Conservation (phyloP, 805 yeast genomes). For the Schwanniomyces sp. region DNA sequence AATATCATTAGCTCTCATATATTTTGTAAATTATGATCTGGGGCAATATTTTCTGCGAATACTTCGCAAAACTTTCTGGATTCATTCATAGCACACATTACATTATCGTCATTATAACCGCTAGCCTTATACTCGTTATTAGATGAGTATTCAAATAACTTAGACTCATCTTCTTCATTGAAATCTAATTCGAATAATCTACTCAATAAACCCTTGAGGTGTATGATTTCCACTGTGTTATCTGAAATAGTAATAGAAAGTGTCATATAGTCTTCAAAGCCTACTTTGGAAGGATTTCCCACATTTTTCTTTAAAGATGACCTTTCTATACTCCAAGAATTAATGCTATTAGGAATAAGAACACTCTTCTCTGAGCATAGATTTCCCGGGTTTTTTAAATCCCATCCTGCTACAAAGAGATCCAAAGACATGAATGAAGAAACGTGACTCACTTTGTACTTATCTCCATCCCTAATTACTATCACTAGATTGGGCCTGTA, state of each 20-base stretch:
- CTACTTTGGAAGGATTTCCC: not conserved
- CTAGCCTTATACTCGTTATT: too few relatives aligned
- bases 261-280: conserved; percentile 11
- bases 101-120: conserved; percentile 10
- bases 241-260: conserved; percentile 16
- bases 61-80: conserved; percentile 11
- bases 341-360: conserved; percentile 18
- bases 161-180: not conserved
- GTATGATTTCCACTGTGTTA: conserved; percentile 13
- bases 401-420: conserved; percentile 12
- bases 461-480: conserved; percentile 10
- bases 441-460: conserved; percentile 12
- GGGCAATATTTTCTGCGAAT: too few relatives aligned
- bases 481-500: conserved; percentile 28
- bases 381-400: conserved; percentile 8
- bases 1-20: too few relatives aligned
- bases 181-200: not conserved
- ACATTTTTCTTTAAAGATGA: not conserved
- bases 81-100: conserved; percentile 12
- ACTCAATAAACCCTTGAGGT: conserved; percentile 13
- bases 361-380: conserved; percentile 16
- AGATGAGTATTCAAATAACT: too few relatives aligned
- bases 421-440: conserved; percentile 11
- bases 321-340: conserved; percentile 1
- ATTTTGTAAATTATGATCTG: too few relatives aligned